Evolutionary conservation across 1,284 basidiomycete species (phyloP).

Genomic region (Polyporus tsugae): DNA sequence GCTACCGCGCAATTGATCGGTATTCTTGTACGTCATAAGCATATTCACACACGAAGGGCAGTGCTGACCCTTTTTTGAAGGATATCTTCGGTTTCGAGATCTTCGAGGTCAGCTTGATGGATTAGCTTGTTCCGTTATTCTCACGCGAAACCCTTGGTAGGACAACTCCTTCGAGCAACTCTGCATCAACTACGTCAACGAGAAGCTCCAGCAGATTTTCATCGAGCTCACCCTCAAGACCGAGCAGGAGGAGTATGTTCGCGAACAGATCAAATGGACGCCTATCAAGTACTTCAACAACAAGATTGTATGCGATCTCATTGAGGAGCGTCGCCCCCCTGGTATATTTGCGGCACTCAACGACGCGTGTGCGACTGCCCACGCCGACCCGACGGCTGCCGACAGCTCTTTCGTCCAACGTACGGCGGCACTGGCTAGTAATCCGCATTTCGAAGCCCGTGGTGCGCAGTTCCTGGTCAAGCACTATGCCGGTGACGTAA

Average conservation of each 20-base stretch:
- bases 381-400: conserved; percentile 95
- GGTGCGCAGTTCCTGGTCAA: conserved; percentile 91
- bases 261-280: conserved; percentile 99
- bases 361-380: conserved; percentile 97
- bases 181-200: conserved; percentile 99
- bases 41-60: neutral
- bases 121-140: neutral
- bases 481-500: conserved; percentile 98
- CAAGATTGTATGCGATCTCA: conserved; percentile 97
- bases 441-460: conserved; percentile 93
- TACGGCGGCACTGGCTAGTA: conserved; percentile 80
- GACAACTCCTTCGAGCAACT: conserved; percentile 99
- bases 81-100: conserved; percentile 99
- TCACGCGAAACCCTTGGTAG: conserved; percentile 46
- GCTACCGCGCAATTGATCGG: conserved; percentile 90
- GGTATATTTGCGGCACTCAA: conserved; percentile 99
- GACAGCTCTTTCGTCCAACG: conserved; percentile 98
- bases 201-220: conserved; percentile 99
- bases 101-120: conserved; percentile 70
- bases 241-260: conserved; percentile 99
- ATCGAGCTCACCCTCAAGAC: conserved; percentile 99
- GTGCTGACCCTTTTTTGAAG: conserved; percentile 44
- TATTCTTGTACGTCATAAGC: conserved; percentile 71
- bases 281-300: conserved; percentile 99
- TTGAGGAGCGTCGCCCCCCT: conserved; percentile 95